Percentiles rank a stretch among this genome's conserved stretches.
Evolutionary conservation across 2,329 filamentous ascomycete species (phyloP).

Genomic region (Xylaria sp.): DNA sequence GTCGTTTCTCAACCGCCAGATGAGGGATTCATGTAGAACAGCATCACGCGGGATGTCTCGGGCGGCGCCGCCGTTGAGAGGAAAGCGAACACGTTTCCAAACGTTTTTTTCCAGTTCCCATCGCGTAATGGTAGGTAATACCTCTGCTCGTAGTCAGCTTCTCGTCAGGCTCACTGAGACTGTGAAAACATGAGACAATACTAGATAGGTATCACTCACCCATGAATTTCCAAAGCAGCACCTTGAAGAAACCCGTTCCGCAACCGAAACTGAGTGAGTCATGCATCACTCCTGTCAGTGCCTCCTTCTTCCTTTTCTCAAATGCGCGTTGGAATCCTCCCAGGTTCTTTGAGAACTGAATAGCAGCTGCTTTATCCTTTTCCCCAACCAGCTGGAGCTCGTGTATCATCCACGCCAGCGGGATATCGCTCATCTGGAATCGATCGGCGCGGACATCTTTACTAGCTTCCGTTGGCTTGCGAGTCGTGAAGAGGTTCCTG

Average conservation of each 20-base stretch:
- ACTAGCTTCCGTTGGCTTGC: constrained; percentile 48
- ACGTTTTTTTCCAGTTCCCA: constrained; percentile 52
- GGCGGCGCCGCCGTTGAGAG: constrained; percentile 51
- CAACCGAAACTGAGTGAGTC: constrained; percentile 53
- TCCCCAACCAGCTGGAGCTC: constrained; percentile 56
- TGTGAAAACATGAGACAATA: not conserved
- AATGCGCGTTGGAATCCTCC: constrained; percentile 50
- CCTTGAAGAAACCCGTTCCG: constrained; percentile 53
- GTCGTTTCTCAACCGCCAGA: constrained; percentile 50
- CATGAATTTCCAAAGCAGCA: constrained; percentile 57
- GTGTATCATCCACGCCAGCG: constrained; percentile 63
- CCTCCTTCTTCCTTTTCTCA: constrained; percentile 47
- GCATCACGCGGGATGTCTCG: constrained; percentile 55
- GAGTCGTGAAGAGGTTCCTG: constrained; percentile 52
- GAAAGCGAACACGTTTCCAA: constrained; percentile 52
- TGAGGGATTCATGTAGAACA: constrained; percentile 53
- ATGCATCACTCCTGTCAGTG: constrained; percentile 51
- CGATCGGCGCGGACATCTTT: constrained; percentile 49
- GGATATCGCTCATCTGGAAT: constrained; percentile 60
- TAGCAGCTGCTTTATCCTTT: constrained; percentile 45
- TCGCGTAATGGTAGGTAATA: constrained; percentile 53
- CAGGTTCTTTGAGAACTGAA: constrained; percentile 52
- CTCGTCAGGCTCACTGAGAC: not conserved
- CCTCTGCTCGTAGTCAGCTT: constrained; percentile 47
- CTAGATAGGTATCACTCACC: constrained; percentile 48